Evolutionary conservation across 805 yeast species (phyloP), one percentile per base, ranked within the genome.

Genomic region (Kluyveromyces lactis): DNA sequence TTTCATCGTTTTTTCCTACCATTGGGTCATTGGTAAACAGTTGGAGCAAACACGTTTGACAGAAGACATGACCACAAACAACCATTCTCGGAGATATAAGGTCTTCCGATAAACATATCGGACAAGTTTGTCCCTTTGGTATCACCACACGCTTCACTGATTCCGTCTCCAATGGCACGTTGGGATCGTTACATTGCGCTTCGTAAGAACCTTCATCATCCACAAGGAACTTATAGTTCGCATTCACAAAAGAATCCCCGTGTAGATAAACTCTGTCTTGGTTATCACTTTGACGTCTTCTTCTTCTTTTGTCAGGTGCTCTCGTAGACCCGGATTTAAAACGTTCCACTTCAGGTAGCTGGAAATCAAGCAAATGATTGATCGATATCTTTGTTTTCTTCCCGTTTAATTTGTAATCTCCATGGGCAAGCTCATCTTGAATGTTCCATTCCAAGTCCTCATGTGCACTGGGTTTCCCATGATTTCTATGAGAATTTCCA

Each of bases 1-100:
- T 50, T 2, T 49, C 53, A 28, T 52, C 59, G 5, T 62, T 53
- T 33, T 56, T 55, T 18, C 54, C 58, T 5, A 62, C 53, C 18
- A 67, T 67, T 15, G 79, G 76, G 27, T 75, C 82, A 32, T 46
- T 41, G 13, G 56, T 46, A 33, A 86, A 64, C 51, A 84, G 75
- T 33, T 87, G 74, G 40, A 87, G 58, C 23, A 90, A 60, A 58
- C 99, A 92, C 11, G 87, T 76, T 40, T 76, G 69, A 55, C 99
- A 92, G 53, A 92, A 76, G 12, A 87, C 72, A 56, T 92, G 99
- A 4, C 99, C 98, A 64, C 99, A 92, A 10, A 79, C 72, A 21
- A 86, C 79, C 97, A 92, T 94, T 40, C 97, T 68, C 2, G 98
- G 97, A 0, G 97, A 96, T 13, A 83, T 74, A 11, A 92, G 84